Percentiles rank a stretch among this genome's conserved stretches.
Conservation (phyloP, 495 filamentous ascomycete genomes). For the Penicillium subrubescens region DNA sequence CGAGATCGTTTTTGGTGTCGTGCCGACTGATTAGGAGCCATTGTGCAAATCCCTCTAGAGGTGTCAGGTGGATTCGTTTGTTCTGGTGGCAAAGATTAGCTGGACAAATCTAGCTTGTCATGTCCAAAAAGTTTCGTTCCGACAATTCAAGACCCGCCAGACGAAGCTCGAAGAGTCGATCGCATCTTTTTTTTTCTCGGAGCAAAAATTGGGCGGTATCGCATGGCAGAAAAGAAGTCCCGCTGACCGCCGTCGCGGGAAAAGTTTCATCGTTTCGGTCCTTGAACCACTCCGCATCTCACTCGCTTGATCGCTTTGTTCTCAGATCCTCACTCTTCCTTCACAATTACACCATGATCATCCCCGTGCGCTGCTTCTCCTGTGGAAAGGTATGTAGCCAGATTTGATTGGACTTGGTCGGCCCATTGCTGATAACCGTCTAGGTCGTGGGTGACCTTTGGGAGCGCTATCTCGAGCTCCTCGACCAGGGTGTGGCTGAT, state of each 20-base stretch:
- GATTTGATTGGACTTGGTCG: not conserved
- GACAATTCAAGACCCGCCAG: not conserved
- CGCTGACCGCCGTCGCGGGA: slow-evolving; percentile 19
- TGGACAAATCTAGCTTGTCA: not conserved
- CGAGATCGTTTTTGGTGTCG: slow-evolving; percentile 40
- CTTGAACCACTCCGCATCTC: not conserved
- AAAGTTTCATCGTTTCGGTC: slow-evolving; percentile 19
- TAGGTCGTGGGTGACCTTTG: slow-evolving; percentile 96
- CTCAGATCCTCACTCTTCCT: slow-evolving; percentile 21
- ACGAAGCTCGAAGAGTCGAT: not conserved
- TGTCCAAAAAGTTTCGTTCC: not conserved
- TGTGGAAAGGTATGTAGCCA: slow-evolving; percentile 83
- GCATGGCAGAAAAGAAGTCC: slow-evolving; percentile 23
- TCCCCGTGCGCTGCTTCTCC: slow-evolving; percentile 96
- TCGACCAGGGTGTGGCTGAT: slow-evolving; percentile 75
- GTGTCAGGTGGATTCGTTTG: not conserved
- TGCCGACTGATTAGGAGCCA: slow-evolving; percentile 25
- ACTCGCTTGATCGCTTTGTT: slow-evolving; percentile 14
- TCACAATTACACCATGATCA: slow-evolving; percentile 73
- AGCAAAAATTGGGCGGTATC: slow-evolving; percentile 22
- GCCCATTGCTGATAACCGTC: slow-evolving; percentile 17
- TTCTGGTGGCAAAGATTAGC: not conserved
- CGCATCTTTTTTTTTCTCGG: slow-evolving; percentile 24
- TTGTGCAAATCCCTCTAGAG: slow-evolving; percentile 4
- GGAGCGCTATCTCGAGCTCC: slow-evolving; percentile 85